Conservation (phyloP, 441 rosid genomes). For the Adansonia rubrostipa region DNA sequence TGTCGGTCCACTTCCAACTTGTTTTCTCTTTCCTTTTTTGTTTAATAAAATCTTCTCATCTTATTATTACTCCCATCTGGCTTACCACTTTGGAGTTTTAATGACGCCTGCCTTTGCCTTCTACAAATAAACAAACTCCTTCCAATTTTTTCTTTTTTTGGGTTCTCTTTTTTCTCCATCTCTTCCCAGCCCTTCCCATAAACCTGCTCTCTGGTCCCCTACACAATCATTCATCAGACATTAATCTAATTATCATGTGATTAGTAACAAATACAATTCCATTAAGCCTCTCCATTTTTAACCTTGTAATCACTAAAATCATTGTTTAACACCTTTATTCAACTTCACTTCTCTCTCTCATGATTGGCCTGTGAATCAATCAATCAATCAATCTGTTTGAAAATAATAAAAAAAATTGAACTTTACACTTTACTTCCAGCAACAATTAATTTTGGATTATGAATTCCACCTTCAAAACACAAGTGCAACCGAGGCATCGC, state of each 20-base stretch:
- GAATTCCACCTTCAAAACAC: too few species aligned
- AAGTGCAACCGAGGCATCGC: background rate
- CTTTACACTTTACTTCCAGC: too few species aligned
- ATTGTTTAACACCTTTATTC: background rate
- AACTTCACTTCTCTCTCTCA: slow-evolving; percentile 10
- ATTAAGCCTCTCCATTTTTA: slow-evolving; percentile 22
- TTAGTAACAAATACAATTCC: background rate
- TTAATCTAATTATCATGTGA: slow-evolving; percentile 19
- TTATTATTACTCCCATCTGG: background rate
- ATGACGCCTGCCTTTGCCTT: background rate
- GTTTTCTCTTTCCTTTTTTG: background rate
- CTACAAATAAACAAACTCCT: background rate
- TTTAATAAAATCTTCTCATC: background rate
- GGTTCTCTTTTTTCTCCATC: background rate
- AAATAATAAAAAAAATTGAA: background rate
- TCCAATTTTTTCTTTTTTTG: background rate
- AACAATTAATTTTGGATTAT: background rate
- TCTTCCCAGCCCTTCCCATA: background rate
- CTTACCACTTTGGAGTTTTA: too few species aligned
- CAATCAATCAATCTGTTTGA: background rate
- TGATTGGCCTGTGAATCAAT: background rate
- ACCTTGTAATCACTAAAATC: slow-evolving; percentile 6
- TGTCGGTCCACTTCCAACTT: background rate
- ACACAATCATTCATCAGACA: slow-evolving; percentile 26
- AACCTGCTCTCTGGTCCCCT: background rate